Evolutionary conservation across 768 basidiomycete genomes (phyloP).

Genomic region (Mycena vulgaris): DNA sequence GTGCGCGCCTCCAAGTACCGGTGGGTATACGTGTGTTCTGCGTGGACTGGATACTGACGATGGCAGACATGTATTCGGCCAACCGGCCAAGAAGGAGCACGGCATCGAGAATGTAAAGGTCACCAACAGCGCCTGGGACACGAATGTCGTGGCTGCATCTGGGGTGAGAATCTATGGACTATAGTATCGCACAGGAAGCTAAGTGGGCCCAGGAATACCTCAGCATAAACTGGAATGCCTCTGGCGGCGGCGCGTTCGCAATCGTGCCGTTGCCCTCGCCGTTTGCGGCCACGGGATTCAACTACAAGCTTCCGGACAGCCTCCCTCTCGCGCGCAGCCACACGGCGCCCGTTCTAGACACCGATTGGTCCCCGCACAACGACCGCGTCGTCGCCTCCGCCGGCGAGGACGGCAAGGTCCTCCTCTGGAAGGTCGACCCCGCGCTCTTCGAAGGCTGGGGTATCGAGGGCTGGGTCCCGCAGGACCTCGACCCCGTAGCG

Average conservation of each 20-base stretch:
- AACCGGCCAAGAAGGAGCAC: constrained; percentile 88
- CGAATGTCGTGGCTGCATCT: constrained; percentile 91
- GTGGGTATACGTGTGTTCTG: constrained; percentile 54
- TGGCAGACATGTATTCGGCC: constrained; percentile 91
- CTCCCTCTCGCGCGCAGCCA: constrained; percentile 93
- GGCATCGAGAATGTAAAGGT: constrained; percentile 88
- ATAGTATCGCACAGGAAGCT: not conserved
- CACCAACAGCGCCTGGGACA: constrained; percentile 95
- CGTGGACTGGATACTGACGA: constrained; percentile 18
- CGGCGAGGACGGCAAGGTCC: constrained; percentile 94
- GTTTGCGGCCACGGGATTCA: constrained; percentile 70
- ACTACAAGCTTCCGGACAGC: constrained; percentile 90
- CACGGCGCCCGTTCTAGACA: constrained; percentile 90
- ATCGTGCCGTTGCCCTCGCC: constrained; percentile 90
- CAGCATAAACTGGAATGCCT: constrained; percentile 95
- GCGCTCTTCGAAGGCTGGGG: constrained; percentile 88
- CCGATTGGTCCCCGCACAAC: constrained; percentile 96
- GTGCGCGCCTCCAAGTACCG: constrained; percentile 91
- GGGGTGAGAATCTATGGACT: constrained; percentile 59
- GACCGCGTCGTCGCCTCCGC: constrained; percentile 92
- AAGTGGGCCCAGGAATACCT: constrained; percentile 87
- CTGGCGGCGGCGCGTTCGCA: constrained; percentile 95
- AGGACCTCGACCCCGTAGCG: constrained; percentile 89
- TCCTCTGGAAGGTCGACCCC: constrained; percentile 89
- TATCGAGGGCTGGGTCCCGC: constrained; percentile 83